These are phyloP conservation scores for Saccharomycopsis sp. DNA, from an alignment of 805 yeast genomes.

Conservation along the genomic window DNA sequence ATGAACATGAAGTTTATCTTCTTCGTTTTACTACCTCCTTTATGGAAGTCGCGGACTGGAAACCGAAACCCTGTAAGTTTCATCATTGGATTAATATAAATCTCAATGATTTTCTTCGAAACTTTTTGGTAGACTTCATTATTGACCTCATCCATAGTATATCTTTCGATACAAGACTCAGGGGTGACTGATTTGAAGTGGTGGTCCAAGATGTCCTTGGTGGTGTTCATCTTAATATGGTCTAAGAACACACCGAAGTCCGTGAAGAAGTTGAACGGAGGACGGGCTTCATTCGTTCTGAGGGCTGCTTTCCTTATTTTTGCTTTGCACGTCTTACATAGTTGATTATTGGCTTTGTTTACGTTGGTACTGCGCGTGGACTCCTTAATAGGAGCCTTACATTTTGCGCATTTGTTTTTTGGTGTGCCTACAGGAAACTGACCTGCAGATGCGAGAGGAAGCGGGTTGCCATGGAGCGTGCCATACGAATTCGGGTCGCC, in stretches of 20 bases:
- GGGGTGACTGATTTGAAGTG: slow-evolving; percentile 31
- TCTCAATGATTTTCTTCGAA: slow-evolving; percentile 31
- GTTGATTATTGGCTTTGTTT: background rate
- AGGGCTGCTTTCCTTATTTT: background rate
- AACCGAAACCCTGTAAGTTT: slow-evolving; percentile 36
- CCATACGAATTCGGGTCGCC: no score
- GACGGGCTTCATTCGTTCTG: background rate
- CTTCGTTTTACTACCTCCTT: slow-evolving; percentile 36
- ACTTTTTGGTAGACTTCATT: slow-evolving; percentile 30
- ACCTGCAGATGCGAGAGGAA: background rate
- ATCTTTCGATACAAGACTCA: slow-evolving; percentile 30
- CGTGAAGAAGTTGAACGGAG: slow-evolving; percentile 26
- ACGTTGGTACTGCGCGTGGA: background rate
- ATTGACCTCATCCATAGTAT: slow-evolving; percentile 28
- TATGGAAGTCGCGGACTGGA: slow-evolving; percentile 40
- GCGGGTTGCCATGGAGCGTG: no score
- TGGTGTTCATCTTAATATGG: slow-evolving; percentile 31
- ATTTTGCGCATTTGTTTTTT: background rate
- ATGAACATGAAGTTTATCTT: slow-evolving; percentile 39
- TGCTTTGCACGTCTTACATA: background rate
- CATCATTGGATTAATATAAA: slow-evolving; percentile 37
- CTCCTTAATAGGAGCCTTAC: background rate
- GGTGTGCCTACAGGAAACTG: background rate
- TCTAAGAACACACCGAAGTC: slow-evolving; percentile 31
- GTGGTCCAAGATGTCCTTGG: slow-evolving; percentile 32